Evolutionary conservation across 2,329 filamentous ascomycete species (phyloP).

Genomic region (Volutella citrinella): DNA sequence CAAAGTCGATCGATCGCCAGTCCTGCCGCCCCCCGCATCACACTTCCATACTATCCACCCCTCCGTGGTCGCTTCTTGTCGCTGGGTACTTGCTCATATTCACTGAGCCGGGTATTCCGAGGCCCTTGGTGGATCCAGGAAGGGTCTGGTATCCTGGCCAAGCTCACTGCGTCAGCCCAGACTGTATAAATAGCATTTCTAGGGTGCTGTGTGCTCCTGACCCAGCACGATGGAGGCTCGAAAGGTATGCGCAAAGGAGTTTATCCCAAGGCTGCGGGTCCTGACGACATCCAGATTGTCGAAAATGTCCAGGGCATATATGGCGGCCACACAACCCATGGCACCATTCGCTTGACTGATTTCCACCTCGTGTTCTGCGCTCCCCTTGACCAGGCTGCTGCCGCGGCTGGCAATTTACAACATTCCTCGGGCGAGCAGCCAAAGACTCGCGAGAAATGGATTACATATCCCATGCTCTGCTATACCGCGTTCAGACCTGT

Average conservation of each 20-base stretch:
- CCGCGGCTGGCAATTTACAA: constrained; percentile 10
- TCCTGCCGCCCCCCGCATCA: too few relatives aligned
- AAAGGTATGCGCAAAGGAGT: constrained; percentile 31
- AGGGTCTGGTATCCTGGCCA: too few relatives aligned
- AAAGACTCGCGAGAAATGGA: constrained; percentile 71
- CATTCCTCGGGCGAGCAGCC: constrained; percentile 23
- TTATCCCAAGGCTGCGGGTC: constrained; percentile 1
- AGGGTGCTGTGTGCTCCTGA: too few relatives aligned
- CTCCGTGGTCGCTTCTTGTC: too few relatives aligned
- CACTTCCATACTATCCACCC: too few relatives aligned
- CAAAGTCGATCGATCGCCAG: constrained; percentile 6
- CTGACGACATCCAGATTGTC: constrained; percentile 37
- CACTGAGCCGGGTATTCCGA: too few relatives aligned
- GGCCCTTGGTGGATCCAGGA: too few relatives aligned
- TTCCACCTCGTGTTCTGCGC: constrained; percentile 58
- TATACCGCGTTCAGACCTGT: constrained; percentile 76
- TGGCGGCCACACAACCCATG: constrained; percentile 53
- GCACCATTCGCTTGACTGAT: constrained; percentile 59
- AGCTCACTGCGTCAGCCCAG: too few relatives aligned
- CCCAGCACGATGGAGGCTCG: constrained; percentile 36
- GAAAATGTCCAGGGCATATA: constrained; percentile 61
- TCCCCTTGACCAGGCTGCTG: constrained; percentile 32
- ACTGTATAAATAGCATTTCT: too few relatives aligned
- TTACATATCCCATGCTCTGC: constrained; percentile 89
- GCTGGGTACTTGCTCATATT: too few relatives aligned